A percentile compares a stretch with the other conserved stretches of the same genome.
Conservation (phyloP, 192 early-diverging fungal species). For the Chytriomyces sp. region DNA sequence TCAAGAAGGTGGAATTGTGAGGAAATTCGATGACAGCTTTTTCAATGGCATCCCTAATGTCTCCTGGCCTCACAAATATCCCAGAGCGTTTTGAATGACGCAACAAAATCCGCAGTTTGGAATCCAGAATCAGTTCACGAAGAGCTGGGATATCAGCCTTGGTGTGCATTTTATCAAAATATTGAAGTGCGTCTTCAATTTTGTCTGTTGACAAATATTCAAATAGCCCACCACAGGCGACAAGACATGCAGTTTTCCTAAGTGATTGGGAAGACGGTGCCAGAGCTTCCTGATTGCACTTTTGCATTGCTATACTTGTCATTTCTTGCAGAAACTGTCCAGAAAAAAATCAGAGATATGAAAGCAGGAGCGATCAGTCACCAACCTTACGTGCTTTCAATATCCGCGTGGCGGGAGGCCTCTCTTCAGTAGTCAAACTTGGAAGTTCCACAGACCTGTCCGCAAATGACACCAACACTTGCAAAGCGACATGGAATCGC, state of each 20-base stretch:
- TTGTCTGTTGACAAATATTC: conserved; percentile 12
- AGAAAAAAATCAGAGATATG: not conserved
- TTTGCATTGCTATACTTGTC: not conserved
- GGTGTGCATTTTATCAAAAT: not conserved
- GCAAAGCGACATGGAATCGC: conserved; percentile 9
- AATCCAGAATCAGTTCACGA: conserved; percentile 35
- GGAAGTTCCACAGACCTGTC: conserved; percentile 13
- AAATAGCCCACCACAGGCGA: not conserved
- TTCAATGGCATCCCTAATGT: conserved; percentile 49
- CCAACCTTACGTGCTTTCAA: conserved; percentile 27
- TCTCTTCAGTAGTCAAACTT: not conserved
- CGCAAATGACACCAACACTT: conserved; percentile 24
- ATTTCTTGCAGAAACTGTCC: conserved; percentile 5
- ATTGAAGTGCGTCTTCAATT: not conserved
- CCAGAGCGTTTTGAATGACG: conserved; percentile 18
- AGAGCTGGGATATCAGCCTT: not conserved
- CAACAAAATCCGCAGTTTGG: conserved; percentile 23
- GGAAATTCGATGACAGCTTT: conserved; percentile 54
- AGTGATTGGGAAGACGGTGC: conserved; percentile 8
- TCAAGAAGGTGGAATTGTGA: conserved; percentile 56
- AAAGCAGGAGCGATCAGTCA: not conserved
- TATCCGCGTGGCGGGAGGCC: conserved; percentile 20
- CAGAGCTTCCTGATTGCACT: conserved; percentile 4
- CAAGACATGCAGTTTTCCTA: conserved; percentile 2
- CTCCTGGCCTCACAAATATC: conserved; percentile 46